Base-by-base conservation (phyloP, 108 stramenopile genomes). In the Tribonema minus region DNA sequence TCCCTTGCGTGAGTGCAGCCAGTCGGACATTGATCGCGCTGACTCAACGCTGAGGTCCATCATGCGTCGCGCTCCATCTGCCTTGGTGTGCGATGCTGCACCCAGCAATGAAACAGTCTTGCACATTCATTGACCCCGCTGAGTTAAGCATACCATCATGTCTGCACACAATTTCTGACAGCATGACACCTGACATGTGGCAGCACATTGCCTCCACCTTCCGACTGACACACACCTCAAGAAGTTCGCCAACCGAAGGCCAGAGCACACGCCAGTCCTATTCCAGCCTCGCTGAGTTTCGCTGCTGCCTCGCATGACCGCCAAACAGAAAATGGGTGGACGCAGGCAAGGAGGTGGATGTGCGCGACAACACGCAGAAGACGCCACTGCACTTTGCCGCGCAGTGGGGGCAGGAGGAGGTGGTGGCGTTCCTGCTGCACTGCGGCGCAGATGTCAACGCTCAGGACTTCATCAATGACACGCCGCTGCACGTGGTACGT, bases 381-480 rank as follows among this genome's bases (percentile, higher is more conserved):
- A 75, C 74, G 3, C 74, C 74, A 23, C 64, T 75, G 26, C 74
- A 75, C 40, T 35, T 62, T 34, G 74, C 74, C 28, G 74, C 74
- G 1, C 74, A 75, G 64, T 75, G 74, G 74, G 74, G 74, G 27
- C 74, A 75, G 37, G 74, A 75, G 64, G 74, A 75, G 35, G 41
- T 64, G 33, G 61, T 75, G 39, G 74, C 64, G 26, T 75, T 75
- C 29, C 74, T 75, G n/a, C 46, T 75, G 3, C 64, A 75, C 3
- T 75, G 74, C 64, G 74, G 74, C 46, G 74, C 74, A 12, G 33
- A 75, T 27, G 74, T 75, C 64, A 75, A 75, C 54, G 64, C 63
- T 41, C n/a, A 25, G 26, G 74, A 75, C 36, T 75, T 75, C 25
- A 75, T 75, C 41, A 28, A 66, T 32, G 74, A 75, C 74, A 75